Base-by-base conservation (phyloP, 2,329 filamentous ascomycete genomes). In the Epicoccum sorghinum region DNA sequence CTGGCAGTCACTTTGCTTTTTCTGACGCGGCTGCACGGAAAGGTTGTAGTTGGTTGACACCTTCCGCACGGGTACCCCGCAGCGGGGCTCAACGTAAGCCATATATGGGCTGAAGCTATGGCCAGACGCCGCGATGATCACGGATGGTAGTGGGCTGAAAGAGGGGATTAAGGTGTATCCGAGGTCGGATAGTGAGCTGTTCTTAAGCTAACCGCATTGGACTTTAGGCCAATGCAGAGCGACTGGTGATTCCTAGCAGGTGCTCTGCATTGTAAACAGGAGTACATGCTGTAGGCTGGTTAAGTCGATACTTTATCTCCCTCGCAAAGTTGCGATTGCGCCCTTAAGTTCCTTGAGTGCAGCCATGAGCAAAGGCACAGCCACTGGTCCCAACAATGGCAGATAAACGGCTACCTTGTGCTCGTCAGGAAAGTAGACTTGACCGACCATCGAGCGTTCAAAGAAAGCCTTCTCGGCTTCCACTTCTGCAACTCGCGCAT, bases 381-480 rank as follows among this genome's bases (percentile, higher is more conserved):
- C 92, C 36, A 98, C 87, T 0, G 95, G 95, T 0, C 95, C 95
- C 36, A 99, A 78, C 9, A 99, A 78, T 1, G 95, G 95, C 65
- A 99, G 77, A 72, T 99, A 99, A 0, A 99, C 95, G 0, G 95
- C 95, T 23, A 99, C 86, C 76, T 98, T 99, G 75, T 99, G 95
- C 78, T 99, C 95, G 69, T 99, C 95, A 0, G 95, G 95, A 74
- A 99, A 99, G 75, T 98, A 99, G 2, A 98, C 88, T 77, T 98
- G 95, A 0, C 93, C 95, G 10, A 99, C 95, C 95, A 99, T 99
- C 69, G 90, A 96, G 77, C 96, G 96, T 76, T 99, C 95, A 65
- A 99, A 99, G 76, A 99, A 99, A 0, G 93, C 93, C 57, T 89
- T 87, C 73, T 99, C 95, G 0, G 92, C 93, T 70, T 96, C 91